These are phyloP conservation scores for Saccharomycopsis sp. DNA, from an alignment of 805 yeast genomes.

Conservation along the genomic window DNA sequence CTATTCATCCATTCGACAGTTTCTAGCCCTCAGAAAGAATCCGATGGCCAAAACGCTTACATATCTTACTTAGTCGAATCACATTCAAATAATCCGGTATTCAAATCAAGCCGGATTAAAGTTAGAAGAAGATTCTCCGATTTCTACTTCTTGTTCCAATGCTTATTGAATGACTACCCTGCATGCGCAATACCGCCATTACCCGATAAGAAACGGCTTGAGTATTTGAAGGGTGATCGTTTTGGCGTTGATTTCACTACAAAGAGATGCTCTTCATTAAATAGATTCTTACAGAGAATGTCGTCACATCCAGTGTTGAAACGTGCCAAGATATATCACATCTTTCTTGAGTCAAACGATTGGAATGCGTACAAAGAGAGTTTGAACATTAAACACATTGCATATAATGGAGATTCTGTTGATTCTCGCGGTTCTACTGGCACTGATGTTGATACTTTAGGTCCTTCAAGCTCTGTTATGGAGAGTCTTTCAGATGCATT, in stretches of 20 bases:
- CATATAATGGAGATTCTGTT: conserved; percentile 17
- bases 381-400: conserved; percentile 32
- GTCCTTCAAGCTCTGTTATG: conserved; percentile 10
- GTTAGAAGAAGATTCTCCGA: conserved; percentile 84
- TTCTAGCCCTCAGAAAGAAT: conserved; percentile 58
- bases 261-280: conserved; percentile 74
- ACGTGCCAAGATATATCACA: conserved; percentile 60
- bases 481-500: conserved; percentile 88
- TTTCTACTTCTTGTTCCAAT: conserved; percentile 70
- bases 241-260: conserved; percentile 79
- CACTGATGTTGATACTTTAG: conserved; percentile 39
- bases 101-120: conserved; percentile 37
- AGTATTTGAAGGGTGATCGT: conserved; percentile 89
- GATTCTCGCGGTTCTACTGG: conserved; percentile 23
- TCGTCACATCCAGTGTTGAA: conserved; percentile 68
- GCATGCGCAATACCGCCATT: conserved; percentile 86
- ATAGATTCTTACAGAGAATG: conserved; percentile 67
- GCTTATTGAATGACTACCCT: conserved; percentile 72
- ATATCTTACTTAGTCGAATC: conserved; percentile 68
- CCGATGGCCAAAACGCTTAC: conserved; percentile 70
- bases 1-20: conserved; percentile 38
- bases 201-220: conserved; percentile 87
- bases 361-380: conserved; percentile 66
- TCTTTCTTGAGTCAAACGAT: conserved; percentile 66
- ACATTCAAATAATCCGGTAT: conserved; percentile 53